phyloP scores from a whole-genome alignment of 164 flowering plant species.

The Piper betle region DNA sequence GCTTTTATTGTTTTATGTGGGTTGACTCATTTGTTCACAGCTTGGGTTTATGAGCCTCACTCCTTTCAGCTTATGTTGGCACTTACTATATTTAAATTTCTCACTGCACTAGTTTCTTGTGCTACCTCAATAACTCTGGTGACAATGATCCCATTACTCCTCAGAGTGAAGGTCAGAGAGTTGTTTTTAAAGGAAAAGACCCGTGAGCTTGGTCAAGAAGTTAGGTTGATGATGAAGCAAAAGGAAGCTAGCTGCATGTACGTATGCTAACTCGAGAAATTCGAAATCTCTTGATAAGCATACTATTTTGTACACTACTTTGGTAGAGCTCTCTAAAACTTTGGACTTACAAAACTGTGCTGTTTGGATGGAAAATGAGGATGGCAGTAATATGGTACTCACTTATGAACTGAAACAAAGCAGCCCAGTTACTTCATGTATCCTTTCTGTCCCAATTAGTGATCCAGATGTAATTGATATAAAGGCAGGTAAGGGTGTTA shows the following conservation, averaged over 20 bases:
- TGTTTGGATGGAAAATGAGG: constrained; percentile 90
- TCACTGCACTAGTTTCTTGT: constrained; percentile 89
- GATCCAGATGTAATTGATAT: constrained; percentile 55
- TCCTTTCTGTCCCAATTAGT: constrained; percentile 27
- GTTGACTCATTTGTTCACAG: constrained; percentile 77
- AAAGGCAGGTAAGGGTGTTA: constrained; percentile 47
- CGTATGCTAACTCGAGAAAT: constrained; percentile 97
- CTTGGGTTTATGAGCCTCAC: constrained; percentile 77
- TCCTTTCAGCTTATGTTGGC: constrained; percentile 71
- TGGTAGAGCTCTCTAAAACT: constrained; percentile 81
- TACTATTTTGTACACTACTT: constrained; percentile 75
- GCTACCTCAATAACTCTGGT: constrained; percentile 84
- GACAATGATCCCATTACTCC: constrained; percentile 78
- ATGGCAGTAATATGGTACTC: constrained; percentile 50
- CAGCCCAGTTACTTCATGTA: constrained; percentile 14
- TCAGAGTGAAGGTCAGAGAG: constrained; percentile 85
- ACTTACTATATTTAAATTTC: constrained; percentile 72
- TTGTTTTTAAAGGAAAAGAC: constrained; percentile 79
- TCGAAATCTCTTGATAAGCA: constrained; percentile 73
- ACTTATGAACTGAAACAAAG: constrained; percentile 57
- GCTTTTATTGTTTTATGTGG: constrained; percentile 96
- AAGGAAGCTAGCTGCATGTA: constrained; percentile 79
- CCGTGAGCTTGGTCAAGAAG: constrained; percentile 82
- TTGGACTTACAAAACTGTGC: constrained; percentile 78
- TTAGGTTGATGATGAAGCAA: constrained; percentile 68